phyloP scores from a whole-genome alignment of 352 stramenopile genomes.

The Phytophthora tubulina region DNA sequence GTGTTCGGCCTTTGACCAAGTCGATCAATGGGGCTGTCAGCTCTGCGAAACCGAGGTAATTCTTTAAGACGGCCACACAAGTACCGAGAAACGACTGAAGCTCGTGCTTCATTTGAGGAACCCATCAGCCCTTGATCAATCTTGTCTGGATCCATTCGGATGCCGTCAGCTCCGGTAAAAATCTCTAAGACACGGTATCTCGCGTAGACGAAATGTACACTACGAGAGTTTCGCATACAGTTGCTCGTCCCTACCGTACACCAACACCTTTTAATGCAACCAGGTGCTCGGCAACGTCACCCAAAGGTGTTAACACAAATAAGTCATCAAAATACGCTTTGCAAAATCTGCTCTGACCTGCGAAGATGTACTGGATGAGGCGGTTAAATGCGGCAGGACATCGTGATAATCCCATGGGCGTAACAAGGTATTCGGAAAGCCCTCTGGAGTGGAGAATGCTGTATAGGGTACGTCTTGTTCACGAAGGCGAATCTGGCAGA shows the following conservation, averaged over 20 bases:
- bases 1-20: conserved; percentile 1
- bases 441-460: not conserved
- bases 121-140: conserved; percentile 17
- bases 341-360: not conserved
- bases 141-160: conserved; percentile 33
- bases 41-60: not conserved
- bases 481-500: not conserved
- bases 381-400: not conserved
- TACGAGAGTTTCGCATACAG: conserved; percentile 15
- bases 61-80: conserved; percentile 27
- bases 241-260: not conserved
- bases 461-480: not conserved
- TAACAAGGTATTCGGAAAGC: not conserved
- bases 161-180: conserved; percentile 4
- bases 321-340: conserved; percentile 10
- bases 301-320: conserved; percentile 4
- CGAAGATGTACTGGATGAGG: not conserved
- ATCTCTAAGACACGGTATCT: conserved; percentile 17
- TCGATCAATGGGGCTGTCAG: conserved; percentile 14
- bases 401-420: not conserved
- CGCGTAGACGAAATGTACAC: conserved; percentile 12
- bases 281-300: conserved; percentile 7
- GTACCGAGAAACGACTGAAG: conserved; percentile 30
- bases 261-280: conserved; percentile 2
- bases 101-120: conserved; percentile 22